Evolutionary conservation across 371 early-diverging fungal genomes (phyloP), one percentile per base, ranked within the genome.

Genomic region (Actinomucor elegans): DNA sequence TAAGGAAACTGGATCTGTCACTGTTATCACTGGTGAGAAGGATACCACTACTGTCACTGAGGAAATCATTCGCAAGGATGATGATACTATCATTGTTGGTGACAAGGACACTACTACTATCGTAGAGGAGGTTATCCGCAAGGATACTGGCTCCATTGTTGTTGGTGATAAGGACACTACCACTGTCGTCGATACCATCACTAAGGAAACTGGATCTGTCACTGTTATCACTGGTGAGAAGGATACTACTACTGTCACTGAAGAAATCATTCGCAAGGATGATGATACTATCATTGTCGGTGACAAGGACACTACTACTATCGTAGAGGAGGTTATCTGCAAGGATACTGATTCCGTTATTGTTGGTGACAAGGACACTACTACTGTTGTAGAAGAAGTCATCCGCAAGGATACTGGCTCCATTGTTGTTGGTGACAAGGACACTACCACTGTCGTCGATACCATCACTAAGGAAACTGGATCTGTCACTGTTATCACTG

Each of bases 281-380:
- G 49, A 20, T 48, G 56, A 43, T 38, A 40, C 45, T 14, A n/a
- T 38, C 23, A 23, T 45, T 27, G 27, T 11, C n/a, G 45, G 28
- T n/a, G 20, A 29, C n/a, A n/a, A 38, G 45, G 37, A 34, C 3
- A 38, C 38, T 36, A 28, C 3, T 8, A 12, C n/a, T 12, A 26
- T 28, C 18, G 8, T 6, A 24, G 34, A 18, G 1, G 37, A 10
- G n/a, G n/a, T n/a, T n/a, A n/a, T n/a, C n/a, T n/a, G n/a, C n/a
- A n/a, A 14, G 15, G 36, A n/a, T 26, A 42, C 34, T 48, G 56
- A 43, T 38, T 38, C 45, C 8, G 21, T 38, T 31, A 23, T 45
- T 27, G 27, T 11, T 20, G 45, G 28, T n/a, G 20, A 29, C n/a
- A n/a, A 38, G 45, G 37, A 34, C 3, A 38, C 38, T 36, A 28